These are phyloP conservation scores for Dacryopinax spathularia DNA, from an alignment of 768 basidiomycete genomes.

Conservation along the genomic window DNA sequence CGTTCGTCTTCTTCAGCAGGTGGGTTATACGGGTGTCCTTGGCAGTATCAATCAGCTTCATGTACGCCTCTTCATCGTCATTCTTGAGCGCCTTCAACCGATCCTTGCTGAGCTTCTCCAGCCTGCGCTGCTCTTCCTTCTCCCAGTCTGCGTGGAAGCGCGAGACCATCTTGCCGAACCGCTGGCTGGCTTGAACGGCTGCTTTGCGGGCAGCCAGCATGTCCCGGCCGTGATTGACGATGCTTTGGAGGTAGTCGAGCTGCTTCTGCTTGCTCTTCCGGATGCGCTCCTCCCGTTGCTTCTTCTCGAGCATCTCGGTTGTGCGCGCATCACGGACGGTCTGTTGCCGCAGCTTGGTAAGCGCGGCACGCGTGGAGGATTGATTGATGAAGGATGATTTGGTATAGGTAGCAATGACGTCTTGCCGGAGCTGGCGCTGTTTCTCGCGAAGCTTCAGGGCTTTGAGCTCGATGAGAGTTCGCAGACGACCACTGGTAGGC, in stretches of 20 bases:
- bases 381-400: constrained; percentile 19
- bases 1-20: constrained; percentile 31
- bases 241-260: constrained; percentile 28
- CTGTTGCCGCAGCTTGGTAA: constrained; percentile 26
- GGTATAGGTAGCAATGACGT: constrained; percentile 20
- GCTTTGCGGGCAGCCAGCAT: constrained; percentile 22
- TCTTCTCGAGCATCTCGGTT: constrained; percentile 27
- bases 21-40: constrained; percentile 36
- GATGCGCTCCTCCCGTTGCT: constrained; percentile 29
- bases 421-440: constrained; percentile 26
- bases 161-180: constrained; percentile 24
- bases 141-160: constrained; percentile 30
- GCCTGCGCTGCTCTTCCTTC: constrained; percentile 30
- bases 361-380: constrained; percentile 25
- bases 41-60: constrained; percentile 33
- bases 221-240: constrained; percentile 26
- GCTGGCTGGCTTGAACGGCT: constrained; percentile 18
- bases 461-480: constrained; percentile 29
- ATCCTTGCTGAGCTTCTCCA: constrained; percentile 32
- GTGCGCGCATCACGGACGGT: constrained; percentile 25
- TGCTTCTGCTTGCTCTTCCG: constrained; percentile 31
- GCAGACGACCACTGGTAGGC: background rate
- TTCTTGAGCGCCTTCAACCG: constrained; percentile 31
- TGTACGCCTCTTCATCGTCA: constrained; percentile 34
- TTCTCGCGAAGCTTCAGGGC: constrained; percentile 27